phyloP scores from a whole-genome alignment of 208 protist genomes.

The Crithidia fasciculata region DNA sequence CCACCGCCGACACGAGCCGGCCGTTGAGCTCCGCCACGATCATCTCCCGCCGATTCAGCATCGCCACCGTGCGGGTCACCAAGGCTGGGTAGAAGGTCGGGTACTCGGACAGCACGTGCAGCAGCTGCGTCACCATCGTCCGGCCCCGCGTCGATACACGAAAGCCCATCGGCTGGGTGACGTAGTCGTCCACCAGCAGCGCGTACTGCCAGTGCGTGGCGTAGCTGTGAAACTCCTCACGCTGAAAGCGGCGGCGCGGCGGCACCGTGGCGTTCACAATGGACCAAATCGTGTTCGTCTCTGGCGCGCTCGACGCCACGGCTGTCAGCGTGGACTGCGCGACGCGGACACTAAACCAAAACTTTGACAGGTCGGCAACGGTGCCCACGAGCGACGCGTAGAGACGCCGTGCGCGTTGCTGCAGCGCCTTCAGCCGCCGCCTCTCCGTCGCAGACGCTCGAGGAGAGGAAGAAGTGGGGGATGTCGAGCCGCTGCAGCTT shows the following conservation, averaged over 20 bases:
- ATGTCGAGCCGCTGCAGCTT: too few species aligned
- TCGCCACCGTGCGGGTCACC: constrained; percentile 62
- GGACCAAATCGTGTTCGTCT: constrained; percentile 41
- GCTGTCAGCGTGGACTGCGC: constrained; percentile 29
- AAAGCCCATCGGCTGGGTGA: constrained; percentile 60
- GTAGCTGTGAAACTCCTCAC: constrained; percentile 55
- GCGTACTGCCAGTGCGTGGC: constrained; percentile 80
- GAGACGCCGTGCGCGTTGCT: constrained; percentile 23
- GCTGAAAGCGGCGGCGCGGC: constrained; percentile 58
- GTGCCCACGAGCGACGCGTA: constrained; percentile 70
- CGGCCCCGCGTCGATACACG: constrained; percentile 31
- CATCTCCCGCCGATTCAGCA: constrained; percentile 46
- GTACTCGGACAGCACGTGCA: constrained; percentile 58
- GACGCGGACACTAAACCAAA: constrained; percentile 38
- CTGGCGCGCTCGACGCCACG: constrained; percentile 34
- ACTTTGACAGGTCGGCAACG: constrained; percentile 70
- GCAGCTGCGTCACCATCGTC: constrained; percentile 67
- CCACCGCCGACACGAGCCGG: constrained; percentile 55
- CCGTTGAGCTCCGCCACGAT: constrained; percentile 57
- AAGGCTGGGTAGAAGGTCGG: constrained; percentile 73
- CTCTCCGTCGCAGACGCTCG: background rate
- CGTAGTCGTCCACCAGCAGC: constrained; percentile 76
- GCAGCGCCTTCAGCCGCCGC: background rate
- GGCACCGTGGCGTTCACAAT: constrained; percentile 58
- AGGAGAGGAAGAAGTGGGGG: too few species aligned